Evolutionary conservation across 345 rosid genomes (phyloP).

Genomic region (Hibiscus syriacus): DNA sequence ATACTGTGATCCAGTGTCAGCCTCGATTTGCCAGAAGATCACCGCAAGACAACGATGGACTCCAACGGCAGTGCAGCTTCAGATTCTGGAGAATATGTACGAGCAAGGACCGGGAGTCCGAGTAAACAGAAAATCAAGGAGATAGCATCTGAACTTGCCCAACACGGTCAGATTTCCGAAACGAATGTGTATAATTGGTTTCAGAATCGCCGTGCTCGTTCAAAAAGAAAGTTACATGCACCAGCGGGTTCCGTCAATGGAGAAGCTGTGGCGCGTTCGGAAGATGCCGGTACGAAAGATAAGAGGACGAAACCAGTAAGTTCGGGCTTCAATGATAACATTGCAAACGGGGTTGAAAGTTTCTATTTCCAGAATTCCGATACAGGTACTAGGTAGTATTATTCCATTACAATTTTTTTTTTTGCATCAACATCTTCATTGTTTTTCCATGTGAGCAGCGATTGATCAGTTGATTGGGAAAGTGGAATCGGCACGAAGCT

Average conservation of each 20-base stretch:
- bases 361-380: constrained; percentile 30
- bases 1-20: constrained; percentile 33
- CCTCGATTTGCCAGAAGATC: constrained; percentile 36
- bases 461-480: constrained; percentile 41
- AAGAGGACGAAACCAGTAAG: constrained; percentile 29
- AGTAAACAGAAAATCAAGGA: constrained; percentile 50
- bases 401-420: neutral
- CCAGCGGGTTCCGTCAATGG: neutral
- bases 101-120: constrained; percentile 46
- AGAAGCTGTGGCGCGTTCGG: constrained; percentile 20
- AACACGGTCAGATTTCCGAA: constrained; percentile 63
- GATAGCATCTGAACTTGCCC: constrained; percentile 38
- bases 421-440: neutral
- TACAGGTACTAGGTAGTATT: constrained; percentile 32
- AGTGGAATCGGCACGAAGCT: constrained; percentile 20
- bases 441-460: constrained; percentile 25
- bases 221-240: constrained; percentile 45
- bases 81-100: constrained; percentile 50
- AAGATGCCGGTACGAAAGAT: constrained; percentile 19
- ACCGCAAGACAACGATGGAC: constrained; percentile 64
- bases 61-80: constrained; percentile 52
- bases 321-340: constrained; percentile 4
- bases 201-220: constrained; percentile 69
- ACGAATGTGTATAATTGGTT: constrained; percentile 79
- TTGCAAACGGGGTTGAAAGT: neutral